Percentiles rank a stretch among this genome's conserved stretches.
phyloP scores from a whole-genome alignment of 768 basidiomycete species.

The Tulasnella sp. region DNA sequence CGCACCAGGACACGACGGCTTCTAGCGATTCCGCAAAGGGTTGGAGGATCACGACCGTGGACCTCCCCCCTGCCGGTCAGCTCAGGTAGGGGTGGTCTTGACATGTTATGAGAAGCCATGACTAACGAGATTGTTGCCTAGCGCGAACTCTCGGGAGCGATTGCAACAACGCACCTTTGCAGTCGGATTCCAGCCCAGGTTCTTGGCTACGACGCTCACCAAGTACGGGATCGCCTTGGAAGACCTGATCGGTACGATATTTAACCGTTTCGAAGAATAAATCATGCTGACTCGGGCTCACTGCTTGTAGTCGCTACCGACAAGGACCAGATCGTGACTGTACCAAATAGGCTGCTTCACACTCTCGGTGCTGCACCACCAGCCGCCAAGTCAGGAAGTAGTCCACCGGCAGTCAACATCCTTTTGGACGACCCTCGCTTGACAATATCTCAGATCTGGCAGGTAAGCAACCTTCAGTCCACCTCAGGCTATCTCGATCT shows the following conservation, averaged over 20 bases:
- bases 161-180: neutral
- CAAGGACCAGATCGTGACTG: slow-evolving; percentile 59
- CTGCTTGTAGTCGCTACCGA: slow-evolving; percentile 54
- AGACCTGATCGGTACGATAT: slow-evolving; percentile 70
- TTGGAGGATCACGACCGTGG: neutral
- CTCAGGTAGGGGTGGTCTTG: neutral
- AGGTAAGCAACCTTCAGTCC: slow-evolving; percentile 27
- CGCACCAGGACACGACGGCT: neutral
- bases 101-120: neutral
- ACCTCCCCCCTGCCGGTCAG: slow-evolving; percentile 24
- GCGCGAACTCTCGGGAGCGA: neutral
- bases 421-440: slow-evolving; percentile 55
- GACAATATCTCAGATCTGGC: slow-evolving; percentile 44
- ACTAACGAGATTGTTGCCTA: neutral
- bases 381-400: neutral
- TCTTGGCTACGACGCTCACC: slow-evolving; percentile 65
- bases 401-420: slow-evolving; percentile 28
- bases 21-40: neutral
- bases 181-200: slow-evolving; percentile 25
- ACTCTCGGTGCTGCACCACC: slow-evolving; percentile 56
- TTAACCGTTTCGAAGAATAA: neutral
- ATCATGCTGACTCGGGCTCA: neutral
- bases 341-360: slow-evolving; percentile 63
- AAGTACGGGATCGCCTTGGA: slow-evolving; percentile 81
- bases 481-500: neutral